These are phyloP conservation scores for Phytophthora europaea DNA, from an alignment of 352 stramenopile genomes.

Conservation along the genomic window DNA sequence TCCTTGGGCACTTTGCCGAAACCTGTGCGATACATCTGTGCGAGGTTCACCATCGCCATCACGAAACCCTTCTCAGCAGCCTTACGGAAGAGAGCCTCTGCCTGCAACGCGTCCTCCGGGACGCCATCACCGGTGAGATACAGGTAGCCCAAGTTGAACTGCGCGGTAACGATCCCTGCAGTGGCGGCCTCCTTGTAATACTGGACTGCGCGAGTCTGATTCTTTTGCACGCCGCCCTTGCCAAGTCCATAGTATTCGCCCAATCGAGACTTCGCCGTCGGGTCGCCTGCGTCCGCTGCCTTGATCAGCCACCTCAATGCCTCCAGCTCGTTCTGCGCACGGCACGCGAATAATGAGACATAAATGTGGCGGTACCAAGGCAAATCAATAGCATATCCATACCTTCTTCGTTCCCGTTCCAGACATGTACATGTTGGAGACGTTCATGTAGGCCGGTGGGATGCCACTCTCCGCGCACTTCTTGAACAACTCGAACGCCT, in stretches of 20 bases:
- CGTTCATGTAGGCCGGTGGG: slow-evolving; percentile 81
- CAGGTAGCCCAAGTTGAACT: slow-evolving; percentile 86
- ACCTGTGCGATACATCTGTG: slow-evolving; percentile 84
- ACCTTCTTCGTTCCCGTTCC: slow-evolving; percentile 82
- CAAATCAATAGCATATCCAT: neutral
- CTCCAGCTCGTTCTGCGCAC: slow-evolving; percentile 69
- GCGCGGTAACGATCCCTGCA: slow-evolving; percentile 64
- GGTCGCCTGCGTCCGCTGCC: slow-evolving; percentile 78
- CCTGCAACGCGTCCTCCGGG: slow-evolving; percentile 61
- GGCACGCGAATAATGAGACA: neutral
- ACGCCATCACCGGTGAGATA: slow-evolving; percentile 78
- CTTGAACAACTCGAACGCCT: slow-evolving; percentile 85
- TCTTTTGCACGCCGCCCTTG: slow-evolving; percentile 54
- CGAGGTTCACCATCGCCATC: slow-evolving; percentile 91
- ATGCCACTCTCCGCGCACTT: slow-evolving; percentile 70
- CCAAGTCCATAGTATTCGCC: slow-evolving; percentile 82
- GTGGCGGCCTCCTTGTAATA: slow-evolving; percentile 78
- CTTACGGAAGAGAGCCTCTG: slow-evolving; percentile 77
- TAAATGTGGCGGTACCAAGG: neutral
- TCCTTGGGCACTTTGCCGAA: slow-evolving; percentile 77
- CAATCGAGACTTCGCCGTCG: slow-evolving; percentile 76
- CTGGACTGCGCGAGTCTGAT: slow-evolving; percentile 64
- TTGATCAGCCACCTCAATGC: slow-evolving; percentile 80
- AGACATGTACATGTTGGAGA: slow-evolving; percentile 85
- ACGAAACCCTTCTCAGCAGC: slow-evolving; percentile 85